Conservation (phyloP, 345 rosid genomes). For the Reutealis trisperma region DNA sequence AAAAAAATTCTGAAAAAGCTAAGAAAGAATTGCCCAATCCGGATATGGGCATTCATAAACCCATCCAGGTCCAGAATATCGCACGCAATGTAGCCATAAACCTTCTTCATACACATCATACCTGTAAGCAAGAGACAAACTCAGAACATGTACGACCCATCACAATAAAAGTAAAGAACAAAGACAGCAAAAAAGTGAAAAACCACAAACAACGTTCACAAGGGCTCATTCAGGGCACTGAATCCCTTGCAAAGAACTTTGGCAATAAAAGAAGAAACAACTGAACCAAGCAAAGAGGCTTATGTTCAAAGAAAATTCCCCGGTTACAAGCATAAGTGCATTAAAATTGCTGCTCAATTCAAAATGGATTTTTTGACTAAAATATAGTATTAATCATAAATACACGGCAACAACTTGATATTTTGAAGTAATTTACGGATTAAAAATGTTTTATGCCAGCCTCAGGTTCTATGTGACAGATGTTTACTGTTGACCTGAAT, state of each 20-base stretch:
- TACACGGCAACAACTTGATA: background rate
- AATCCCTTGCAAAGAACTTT: background rate
- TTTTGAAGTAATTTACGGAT: background rate
- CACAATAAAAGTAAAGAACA: background rate
- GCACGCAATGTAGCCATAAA: conserved; percentile 73
- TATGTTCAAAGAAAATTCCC: background rate
- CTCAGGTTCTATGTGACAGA: background rate
- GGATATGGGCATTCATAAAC: conserved; percentile 76
- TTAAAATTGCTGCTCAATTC: background rate
- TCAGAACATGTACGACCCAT: background rate
- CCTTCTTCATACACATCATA: conserved; percentile 69
- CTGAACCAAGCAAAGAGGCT: no score
- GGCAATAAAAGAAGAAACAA: background rate
- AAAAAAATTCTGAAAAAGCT: background rate
- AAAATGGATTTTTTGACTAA: background rate
- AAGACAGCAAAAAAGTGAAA: background rate
- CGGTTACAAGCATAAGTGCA: background rate
- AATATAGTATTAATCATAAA: background rate
- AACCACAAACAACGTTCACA: background rate
- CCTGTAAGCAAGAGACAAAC: conserved; percentile 38
- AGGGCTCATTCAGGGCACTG: background rate
- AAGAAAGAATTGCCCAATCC: conserved; percentile 56
- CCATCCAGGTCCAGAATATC: conserved; percentile 83
- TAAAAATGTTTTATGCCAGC: background rate
- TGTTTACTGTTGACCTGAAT: background rate